Conservation (phyloP, 345 rosid genomes). For the Bretschneidera sinensis region DNA sequence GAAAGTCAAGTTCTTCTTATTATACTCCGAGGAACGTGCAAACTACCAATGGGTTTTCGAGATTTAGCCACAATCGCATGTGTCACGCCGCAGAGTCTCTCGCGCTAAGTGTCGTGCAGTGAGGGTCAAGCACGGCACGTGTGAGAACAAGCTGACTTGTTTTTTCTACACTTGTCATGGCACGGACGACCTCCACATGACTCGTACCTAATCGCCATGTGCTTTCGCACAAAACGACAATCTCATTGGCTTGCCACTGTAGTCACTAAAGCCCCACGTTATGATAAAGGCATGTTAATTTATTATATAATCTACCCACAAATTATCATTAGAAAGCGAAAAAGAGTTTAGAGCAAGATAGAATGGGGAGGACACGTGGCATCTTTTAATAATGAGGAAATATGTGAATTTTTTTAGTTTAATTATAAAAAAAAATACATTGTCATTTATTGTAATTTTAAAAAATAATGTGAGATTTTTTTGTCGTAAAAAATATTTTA, state of each 20-base stretch:
- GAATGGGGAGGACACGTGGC: too few relatives aligned
- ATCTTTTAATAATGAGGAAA: neutral
- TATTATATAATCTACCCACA: neutral
- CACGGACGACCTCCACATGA: slow-evolving; percentile 19
- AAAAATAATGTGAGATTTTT: too few relatives aligned
- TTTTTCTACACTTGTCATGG: slow-evolving; percentile 13
- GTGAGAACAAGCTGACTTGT: neutral
- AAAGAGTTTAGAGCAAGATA: too few relatives aligned
- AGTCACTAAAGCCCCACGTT: slow-evolving; percentile 3
- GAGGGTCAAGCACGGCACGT: slow-evolving; percentile 16
- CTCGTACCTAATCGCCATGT: slow-evolving; percentile 30
- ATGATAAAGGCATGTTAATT: neutral
- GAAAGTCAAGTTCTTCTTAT: neutral
- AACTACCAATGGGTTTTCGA: neutral
- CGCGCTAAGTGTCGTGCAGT: slow-evolving; percentile 27
- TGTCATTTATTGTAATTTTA: too few relatives aligned
- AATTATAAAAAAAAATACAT: too few relatives aligned
- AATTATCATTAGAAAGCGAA: too few relatives aligned
- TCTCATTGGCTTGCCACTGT: slow-evolving; percentile 17
- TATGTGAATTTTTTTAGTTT: too few relatives aligned
- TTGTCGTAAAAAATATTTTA: too few relatives aligned
- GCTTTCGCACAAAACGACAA: slow-evolving; percentile 19
- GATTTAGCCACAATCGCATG: slow-evolving; percentile 8
- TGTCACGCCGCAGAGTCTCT: slow-evolving; percentile 28
- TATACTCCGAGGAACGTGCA: slow-evolving; percentile 25